Evolutionary conservation across 805 yeast genomes (phyloP).

Genomic region (Schwanniomyces yamadae): DNA sequence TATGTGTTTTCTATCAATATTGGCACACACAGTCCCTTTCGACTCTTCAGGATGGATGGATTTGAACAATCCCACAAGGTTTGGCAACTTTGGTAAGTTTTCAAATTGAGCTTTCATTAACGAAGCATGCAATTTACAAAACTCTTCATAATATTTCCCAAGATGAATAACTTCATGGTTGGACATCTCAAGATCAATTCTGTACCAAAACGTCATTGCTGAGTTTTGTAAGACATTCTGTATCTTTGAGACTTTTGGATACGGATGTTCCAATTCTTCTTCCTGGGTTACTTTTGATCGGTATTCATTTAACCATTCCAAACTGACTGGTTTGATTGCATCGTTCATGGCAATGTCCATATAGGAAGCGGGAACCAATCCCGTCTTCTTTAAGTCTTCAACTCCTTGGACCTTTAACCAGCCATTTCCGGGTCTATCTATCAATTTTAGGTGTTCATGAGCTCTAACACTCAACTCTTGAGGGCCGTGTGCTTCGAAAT

Average conservation of each 20-base stretch:
- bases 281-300: slow-evolving; percentile 1
- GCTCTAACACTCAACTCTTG: slow-evolving; percentile 28
- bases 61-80: no score
- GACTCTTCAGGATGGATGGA: slow-evolving; percentile 24
- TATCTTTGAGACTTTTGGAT: slow-evolving; percentile 11
- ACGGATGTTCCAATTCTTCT: slow-evolving; percentile 10
- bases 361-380: slow-evolving; percentile 40
- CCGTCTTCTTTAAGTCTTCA: slow-evolving; percentile 19
- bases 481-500: slow-evolving; percentile 25
- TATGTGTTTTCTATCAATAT: slow-evolving; percentile 14
- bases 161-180: slow-evolving; percentile 20
- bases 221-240: slow-evolving; percentile 22
- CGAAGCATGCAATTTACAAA: slow-evolving; percentile 29
- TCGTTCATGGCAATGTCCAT: slow-evolving; percentile 42
- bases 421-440: slow-evolving; percentile 39
- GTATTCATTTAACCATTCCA: slow-evolving; percentile 29
- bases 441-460: slow-evolving; percentile 29
- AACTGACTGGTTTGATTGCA: slow-evolving; percentile 27
- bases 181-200: slow-evolving; percentile 21
- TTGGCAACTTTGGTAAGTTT: slow-evolving; percentile 29
- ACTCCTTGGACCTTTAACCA: slow-evolving; percentile 36
- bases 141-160: slow-evolving; percentile 35
- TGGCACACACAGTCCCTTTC: background rate
- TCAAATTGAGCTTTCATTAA: slow-evolving; percentile 8
- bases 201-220: slow-evolving; percentile 32